Evolutionary conservation across 345 rosid genomes (phyloP).

Genomic region (Eutrema japonicum): DNA sequence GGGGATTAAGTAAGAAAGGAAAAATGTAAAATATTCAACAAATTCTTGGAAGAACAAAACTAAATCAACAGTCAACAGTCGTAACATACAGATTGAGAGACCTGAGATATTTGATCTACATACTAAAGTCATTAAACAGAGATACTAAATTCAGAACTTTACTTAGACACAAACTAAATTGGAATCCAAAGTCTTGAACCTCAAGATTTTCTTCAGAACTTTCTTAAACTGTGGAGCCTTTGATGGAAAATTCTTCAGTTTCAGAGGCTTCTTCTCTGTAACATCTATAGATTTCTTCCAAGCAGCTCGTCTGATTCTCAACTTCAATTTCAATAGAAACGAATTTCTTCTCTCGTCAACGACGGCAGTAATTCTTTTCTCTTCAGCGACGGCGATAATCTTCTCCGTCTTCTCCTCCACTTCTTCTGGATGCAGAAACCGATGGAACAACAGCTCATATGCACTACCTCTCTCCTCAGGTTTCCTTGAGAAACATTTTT

Average conservation of each 20-base stretch:
- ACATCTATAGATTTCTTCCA: neutral
- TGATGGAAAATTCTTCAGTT: neutral
- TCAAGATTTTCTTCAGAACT: neutral
- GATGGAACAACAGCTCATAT: neutral
- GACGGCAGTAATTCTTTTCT: neutral
- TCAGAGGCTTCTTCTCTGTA: neutral
- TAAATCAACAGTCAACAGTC: too few species aligned
- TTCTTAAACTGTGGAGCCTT: too few species aligned
- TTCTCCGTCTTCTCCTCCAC: neutral
- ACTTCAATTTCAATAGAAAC: neutral
- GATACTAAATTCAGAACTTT: too few species aligned
- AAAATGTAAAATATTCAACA: too few species aligned
- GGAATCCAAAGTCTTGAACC: neutral
- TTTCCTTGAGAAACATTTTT: constrained; percentile 2
- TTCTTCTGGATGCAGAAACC: neutral
- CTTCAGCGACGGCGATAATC: neutral
- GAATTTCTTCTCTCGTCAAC: neutral
- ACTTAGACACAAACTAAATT: neutral
- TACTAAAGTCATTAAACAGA: neutral
- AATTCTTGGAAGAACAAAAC: too few species aligned
- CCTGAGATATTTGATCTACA: neutral
- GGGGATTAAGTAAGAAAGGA: too few species aligned
- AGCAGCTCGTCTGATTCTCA: neutral
- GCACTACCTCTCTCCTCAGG: constrained; percentile 23
- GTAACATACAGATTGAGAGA: neutral